phyloP scores from a whole-genome alignment of 768 basidiomycete genomes.

The Lactarius sanguifluus region DNA sequence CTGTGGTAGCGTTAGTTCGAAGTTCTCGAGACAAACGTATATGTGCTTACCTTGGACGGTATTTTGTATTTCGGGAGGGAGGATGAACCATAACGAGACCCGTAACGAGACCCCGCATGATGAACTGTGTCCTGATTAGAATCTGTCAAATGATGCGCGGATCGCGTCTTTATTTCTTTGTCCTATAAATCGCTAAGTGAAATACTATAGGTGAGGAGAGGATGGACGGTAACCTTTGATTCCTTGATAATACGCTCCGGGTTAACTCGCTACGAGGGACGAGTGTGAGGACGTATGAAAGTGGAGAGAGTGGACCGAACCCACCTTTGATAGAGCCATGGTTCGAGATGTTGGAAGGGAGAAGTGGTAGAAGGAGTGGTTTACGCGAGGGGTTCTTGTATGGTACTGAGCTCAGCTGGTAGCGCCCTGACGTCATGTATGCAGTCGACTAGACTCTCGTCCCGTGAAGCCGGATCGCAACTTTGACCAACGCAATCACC shows the following conservation, averaged over 20 bases:
- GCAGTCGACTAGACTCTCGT: background rate
- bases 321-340: constrained; percentile 30
- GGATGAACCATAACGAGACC: constrained; percentile 63
- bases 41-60: constrained; percentile 47
- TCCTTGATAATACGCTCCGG: constrained; percentile 26
- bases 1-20: constrained; percentile 33
- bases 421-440: constrained; percentile 20
- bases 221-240: background rate
- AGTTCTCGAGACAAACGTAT: background rate
- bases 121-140: constrained; percentile 36
- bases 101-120: constrained; percentile 44
- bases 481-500: background rate
- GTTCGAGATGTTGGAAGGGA: background rate
- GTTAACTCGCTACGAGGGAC: constrained; percentile 23
- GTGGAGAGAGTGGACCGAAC: background rate
- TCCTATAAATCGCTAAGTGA: constrained; percentile 40
- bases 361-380: background rate
- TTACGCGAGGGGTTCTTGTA: constrained; percentile 13
- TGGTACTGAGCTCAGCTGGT: background rate
- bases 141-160: constrained; percentile 40
- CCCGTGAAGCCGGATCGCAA: background rate
- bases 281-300: background rate
- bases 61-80: constrained; percentile 70
- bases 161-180: constrained; percentile 36
- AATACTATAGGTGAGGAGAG: background rate